phyloP scores from a whole-genome alignment of 2,329 filamentous ascomycete species.

The Penicillium sp. region DNA sequence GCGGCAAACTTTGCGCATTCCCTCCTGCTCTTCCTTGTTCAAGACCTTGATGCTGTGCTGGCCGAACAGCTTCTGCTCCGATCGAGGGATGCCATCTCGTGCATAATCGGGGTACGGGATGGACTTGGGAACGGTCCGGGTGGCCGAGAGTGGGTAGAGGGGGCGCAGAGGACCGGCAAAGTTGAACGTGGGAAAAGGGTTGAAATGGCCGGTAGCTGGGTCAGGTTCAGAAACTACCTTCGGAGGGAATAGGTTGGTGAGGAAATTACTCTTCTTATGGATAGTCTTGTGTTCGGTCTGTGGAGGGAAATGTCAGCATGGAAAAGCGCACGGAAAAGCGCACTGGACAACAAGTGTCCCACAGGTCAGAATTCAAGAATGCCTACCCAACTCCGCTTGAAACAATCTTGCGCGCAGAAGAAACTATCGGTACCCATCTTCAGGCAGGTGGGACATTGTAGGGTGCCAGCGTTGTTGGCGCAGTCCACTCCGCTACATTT shows the following conservation, averaged over 20 bases:
- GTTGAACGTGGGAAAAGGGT: constrained; percentile 85
- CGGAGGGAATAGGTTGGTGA: constrained; percentile 72
- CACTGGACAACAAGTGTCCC: not conserved
- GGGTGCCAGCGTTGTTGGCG: constrained; percentile 75
- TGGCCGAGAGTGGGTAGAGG: constrained; percentile 77
- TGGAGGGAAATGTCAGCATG: not conserved
- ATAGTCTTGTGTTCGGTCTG: constrained; percentile 78
- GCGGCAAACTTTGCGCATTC: constrained; percentile 88
- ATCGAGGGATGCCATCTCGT: constrained; percentile 71
- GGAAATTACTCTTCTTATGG: constrained; percentile 77
- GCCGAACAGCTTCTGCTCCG: constrained; percentile 63
- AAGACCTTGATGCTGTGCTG: constrained; percentile 81
- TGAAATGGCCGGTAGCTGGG: constrained; percentile 84
- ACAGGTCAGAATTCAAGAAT: constrained; percentile 21
- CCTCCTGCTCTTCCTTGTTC: constrained; percentile 75
- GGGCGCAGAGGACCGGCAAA: constrained; percentile 82
- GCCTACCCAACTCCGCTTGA: constrained; percentile 96
- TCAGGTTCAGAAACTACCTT: constrained; percentile 87
- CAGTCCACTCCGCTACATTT: constrained; percentile 79
- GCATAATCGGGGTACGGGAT: constrained; percentile 88
- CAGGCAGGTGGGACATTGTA: constrained; percentile 94
- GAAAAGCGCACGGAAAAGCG: not conserved
- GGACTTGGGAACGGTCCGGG: constrained; percentile 70
- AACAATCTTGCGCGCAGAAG: constrained; percentile 98
- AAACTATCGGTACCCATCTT: constrained; percentile 88